Percentiles rank a stretch among this genome's conserved stretches.
Conservation (phyloP, 306 rosid genomes). For the Castanea mollissima region DNA sequence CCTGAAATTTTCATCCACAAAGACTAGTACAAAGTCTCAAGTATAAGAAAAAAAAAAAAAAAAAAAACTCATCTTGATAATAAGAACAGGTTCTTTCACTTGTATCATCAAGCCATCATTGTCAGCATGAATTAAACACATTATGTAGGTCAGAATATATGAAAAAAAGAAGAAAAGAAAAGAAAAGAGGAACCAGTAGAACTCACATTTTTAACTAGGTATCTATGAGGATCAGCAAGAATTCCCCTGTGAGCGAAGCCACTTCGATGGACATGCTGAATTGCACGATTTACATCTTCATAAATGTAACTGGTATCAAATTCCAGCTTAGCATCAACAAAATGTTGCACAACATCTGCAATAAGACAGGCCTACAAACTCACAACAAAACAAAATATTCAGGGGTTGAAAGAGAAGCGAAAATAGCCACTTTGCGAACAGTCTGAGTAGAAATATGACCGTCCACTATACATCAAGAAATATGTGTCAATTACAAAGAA, state of each 20-base stretch:
- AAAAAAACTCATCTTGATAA: constrained; percentile 9
- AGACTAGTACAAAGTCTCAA: constrained; percentile 15
- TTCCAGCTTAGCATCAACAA: constrained; percentile 86
- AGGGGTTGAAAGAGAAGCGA: constrained; percentile 15
- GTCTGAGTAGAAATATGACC: neutral
- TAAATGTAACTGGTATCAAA: constrained; percentile 88
- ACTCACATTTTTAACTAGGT: constrained; percentile 82
- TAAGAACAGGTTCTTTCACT: constrained; percentile 16
- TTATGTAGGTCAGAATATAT: neutral
- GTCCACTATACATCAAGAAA: neutral
- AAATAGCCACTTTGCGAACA: neutral
- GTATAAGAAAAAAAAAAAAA: neutral
- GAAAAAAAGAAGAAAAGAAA: neutral
- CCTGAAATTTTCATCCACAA: constrained; percentile 54
- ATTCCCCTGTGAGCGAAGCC: constrained; percentile 84
- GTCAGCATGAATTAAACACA: constrained; percentile 21
- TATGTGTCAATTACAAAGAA: neutral
- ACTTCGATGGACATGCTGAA: constrained; percentile 81
- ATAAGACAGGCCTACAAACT: constrained; percentile 91
- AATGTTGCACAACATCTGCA: constrained; percentile 92
- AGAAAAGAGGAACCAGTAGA: constrained; percentile 17
- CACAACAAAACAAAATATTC: constrained; percentile 21
- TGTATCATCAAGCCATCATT: constrained; percentile 13
- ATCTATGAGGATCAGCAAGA: constrained; percentile 72
- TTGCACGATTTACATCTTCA: constrained; percentile 89